Base-by-base conservation (phyloP, 2,329 filamentous ascomycete genomes). In the Claviceps paspali region DNA sequence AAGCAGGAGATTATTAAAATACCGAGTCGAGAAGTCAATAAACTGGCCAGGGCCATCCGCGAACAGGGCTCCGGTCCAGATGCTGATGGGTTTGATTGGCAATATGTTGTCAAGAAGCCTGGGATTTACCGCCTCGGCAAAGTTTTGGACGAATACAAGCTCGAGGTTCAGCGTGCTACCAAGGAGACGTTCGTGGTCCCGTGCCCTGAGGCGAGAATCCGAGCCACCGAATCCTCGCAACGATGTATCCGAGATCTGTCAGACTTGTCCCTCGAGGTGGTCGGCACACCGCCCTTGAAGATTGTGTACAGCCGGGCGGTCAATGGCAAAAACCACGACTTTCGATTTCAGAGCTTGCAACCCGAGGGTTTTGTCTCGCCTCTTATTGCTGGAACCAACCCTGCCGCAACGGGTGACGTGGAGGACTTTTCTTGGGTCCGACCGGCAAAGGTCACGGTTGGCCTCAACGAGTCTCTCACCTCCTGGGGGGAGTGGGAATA, bases 261-360 rank as follows among this genome's bases (percentile, higher is more conserved):
- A 2, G 76, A 94, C 50, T 64, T 96, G 32, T 73, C 78, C 14
- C 65, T 98, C 36, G 77, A 88, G 49, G 84, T 95, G 4, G 70
- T 82, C 45, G 91, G 91, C 14, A 92, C 86, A 0, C 84, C 92
- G 3, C 91, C 91, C 3, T 66, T 98, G 45, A 87, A 87, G 54
- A 82, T 98, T 48, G 83, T 84, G 48, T 98, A 98, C 59, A 91
- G 84, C 49, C 80, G 86, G 38, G 79, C 77, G 6, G 78, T 94
- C 47, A 94, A 96, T 48, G 76, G 77, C 43, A 79, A 82, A 45
- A 77, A 92, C 45, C 78, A 79, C 48, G 83, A 82, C 42, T 85
- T 87, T 47, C 85, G 88, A 44, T 88, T 93, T 48, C 87, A 96
- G 57, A 94, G 84, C 50, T 75, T 98, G 31, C 87, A 94, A 49